Conservation (phyloP, 2,329 filamentous ascomycete genomes). For the Trichoderma endophyticum region DNA sequence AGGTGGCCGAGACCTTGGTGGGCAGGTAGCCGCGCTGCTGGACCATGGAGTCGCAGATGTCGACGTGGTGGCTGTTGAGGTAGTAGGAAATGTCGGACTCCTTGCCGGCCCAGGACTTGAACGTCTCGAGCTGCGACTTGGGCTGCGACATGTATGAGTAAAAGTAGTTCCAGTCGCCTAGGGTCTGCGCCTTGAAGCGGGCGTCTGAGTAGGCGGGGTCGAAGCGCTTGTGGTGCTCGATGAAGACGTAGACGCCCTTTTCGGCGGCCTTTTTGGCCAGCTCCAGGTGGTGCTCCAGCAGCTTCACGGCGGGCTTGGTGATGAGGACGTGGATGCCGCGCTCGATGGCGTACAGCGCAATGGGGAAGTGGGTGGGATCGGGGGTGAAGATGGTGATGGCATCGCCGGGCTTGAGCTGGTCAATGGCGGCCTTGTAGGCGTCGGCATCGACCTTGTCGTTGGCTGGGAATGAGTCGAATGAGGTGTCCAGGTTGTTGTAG, state of each 20-base stretch:
- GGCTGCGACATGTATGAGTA: slow-evolving; percentile 96
- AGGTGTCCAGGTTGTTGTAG: slow-evolving; percentile 86
- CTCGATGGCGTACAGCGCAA: slow-evolving; percentile 88
- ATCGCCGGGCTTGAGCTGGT: slow-evolving; percentile 74
- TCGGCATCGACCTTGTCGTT: slow-evolving; percentile 72
- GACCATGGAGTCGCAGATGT: slow-evolving; percentile 91
- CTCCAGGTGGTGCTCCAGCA: slow-evolving; percentile 72
- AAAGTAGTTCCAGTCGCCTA: slow-evolving; percentile 98
- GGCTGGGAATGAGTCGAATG: slow-evolving; percentile 78
- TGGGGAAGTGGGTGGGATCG: slow-evolving; percentile 88
- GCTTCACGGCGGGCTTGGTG: slow-evolving; percentile 90
- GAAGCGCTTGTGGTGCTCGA: slow-evolving; percentile 96
- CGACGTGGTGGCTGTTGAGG: slow-evolving; percentile 90
- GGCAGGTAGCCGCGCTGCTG: slow-evolving; percentile 68
- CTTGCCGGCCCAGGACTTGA: slow-evolving; percentile 89
- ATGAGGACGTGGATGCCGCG: slow-evolving; percentile 85
- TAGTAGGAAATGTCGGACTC: slow-evolving; percentile 96
- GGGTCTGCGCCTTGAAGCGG: slow-evolving; percentile 66
- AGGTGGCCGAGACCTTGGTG: slow-evolving; percentile 73
- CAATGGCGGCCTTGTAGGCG: slow-evolving; percentile 85
- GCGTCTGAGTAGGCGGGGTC: slow-evolving; percentile 92
- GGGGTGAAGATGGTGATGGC: slow-evolving; percentile 96
- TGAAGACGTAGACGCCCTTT: slow-evolving; percentile 80
- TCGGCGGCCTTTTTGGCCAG: slow-evolving; percentile 70
- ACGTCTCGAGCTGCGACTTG: slow-evolving; percentile 87